Conservation (phyloP, 2,329 filamentous ascomycete species). For the Fusarium ramigenum region DNA sequence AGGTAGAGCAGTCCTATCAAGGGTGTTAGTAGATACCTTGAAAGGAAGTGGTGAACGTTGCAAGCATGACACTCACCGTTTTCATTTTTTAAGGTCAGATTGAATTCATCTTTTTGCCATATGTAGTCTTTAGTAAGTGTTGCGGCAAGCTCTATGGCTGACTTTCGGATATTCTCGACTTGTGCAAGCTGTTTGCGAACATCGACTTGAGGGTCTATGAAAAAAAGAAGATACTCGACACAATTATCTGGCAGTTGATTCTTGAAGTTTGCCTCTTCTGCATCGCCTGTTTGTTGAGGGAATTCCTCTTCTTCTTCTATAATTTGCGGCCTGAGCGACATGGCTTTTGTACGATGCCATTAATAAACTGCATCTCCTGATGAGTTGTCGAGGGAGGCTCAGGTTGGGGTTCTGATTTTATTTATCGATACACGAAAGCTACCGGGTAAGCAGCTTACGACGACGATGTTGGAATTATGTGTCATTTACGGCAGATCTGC, state of each 20-base stretch:
- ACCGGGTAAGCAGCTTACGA: constrained; percentile 18
- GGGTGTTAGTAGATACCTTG: neutral
- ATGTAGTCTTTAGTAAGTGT: constrained; percentile 84
- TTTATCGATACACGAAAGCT: neutral
- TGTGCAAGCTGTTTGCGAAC: constrained; percentile 67
- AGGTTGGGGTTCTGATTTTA: constrained; percentile 1
- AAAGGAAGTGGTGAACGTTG: constrained; percentile 3
- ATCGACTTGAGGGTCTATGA: constrained; percentile 66
- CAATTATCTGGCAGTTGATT: constrained; percentile 77
- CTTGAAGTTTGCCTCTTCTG: constrained; percentile 3
- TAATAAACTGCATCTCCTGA: neutral
- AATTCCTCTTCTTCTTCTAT: constrained; percentile 1
- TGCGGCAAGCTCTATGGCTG: constrained; percentile 69
- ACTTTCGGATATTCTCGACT: constrained; percentile 77
- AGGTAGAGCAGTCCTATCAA: constrained; percentile 67
- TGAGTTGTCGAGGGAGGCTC: neutral
- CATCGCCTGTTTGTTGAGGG: neutral
- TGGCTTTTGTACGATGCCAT: neutral
- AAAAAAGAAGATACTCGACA: constrained; percentile 84
- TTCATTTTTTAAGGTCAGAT: constrained; percentile 70
- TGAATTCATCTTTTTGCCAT: constrained; percentile 89
- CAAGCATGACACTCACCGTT: constrained; percentile 56
- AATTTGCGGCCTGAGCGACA: constrained; percentile 15
- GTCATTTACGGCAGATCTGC: neutral
- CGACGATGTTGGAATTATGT: neutral